Evolutionary conservation across 305 asterid species (phyloP), one percentile per base, ranked within the genome.

Genomic region (Fraxinus sp.): DNA sequence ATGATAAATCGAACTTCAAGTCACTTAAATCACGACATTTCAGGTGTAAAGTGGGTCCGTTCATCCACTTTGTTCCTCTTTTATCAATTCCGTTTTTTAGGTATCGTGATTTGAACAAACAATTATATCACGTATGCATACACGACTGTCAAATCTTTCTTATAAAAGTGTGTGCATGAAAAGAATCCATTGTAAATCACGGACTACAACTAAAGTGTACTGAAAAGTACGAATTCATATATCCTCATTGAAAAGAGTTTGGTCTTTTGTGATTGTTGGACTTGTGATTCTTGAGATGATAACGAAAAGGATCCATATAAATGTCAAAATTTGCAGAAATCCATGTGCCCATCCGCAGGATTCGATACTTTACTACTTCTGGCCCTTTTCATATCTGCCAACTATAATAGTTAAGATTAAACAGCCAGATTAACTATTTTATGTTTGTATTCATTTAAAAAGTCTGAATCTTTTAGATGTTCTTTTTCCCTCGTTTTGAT

Each of bases 151-250:
- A 16, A 49, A 0, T 49, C 3, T 46, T 13, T 46, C n/a, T 46
- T 46, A 14, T 49, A 49, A 4, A 14, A 13, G 10, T 57, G 68
- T 57, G 68, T 18, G 70, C 62, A 16, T 10, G 62, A 49, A 14
- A 18, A 39, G 77, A 41, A 44, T 37, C 76, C 32, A 30, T 55
- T 78, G 79, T 49, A 41, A 82, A 68, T 85, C 86, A 89, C 86
- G 88, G 89, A 80, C 84, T 46, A 79, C 52, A 24, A 77, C 13
- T 72, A 84, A 14, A 39, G 22, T 62, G 90, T 83, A 87, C 88
- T 66, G 57, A 78, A 57, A 35, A 37, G 88, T 87, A 88, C 88
- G 66, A 87, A 81, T 82, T 35, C 20, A 70, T 70, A 70, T 33
- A 84, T 49, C 79, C 39, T 41, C 22, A 37, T 39, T 80, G 0